These are phyloP conservation scores for Cystobasidium sp. DNA, from an alignment of 1,284 basidiomycete genomes.

Conservation along the genomic window DNA sequence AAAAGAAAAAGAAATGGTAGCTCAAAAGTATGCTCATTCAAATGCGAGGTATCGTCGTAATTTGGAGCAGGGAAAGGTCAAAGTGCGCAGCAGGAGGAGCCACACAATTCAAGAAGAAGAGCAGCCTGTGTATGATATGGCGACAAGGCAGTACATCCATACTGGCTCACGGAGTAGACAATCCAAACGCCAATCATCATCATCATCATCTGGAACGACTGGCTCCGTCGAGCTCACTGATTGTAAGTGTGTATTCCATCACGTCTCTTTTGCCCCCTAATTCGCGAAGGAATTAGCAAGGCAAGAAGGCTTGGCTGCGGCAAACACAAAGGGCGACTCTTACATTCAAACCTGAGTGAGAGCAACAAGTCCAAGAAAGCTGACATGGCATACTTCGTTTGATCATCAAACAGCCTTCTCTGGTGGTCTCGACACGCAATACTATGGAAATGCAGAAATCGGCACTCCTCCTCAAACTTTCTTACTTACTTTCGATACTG, in stretches of 20 bases:
- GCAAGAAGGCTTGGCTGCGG: background rate
- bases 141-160: constrained; percentile 7
- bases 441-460: constrained; percentile 42
- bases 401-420: constrained; percentile 31
- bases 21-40: constrained; percentile 34
- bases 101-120: constrained; percentile 1
- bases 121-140: constrained; percentile 20
- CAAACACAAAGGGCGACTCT: background rate
- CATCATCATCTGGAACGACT: background rate
- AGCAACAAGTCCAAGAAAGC: background rate
- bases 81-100: background rate
- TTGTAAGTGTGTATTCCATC: constrained; percentile 22
- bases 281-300: background rate
- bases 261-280: constrained; percentile 1
- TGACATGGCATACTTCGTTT: background rate
- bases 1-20: constrained; percentile 33
- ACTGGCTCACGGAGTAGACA: background rate
- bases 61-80: constrained; percentile 24
- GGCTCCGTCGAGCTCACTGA: constrained; percentile 43
- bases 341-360: background rate
- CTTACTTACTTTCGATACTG: constrained; percentile 51
- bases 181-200: constrained; percentile 4
- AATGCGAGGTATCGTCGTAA: constrained; percentile 40
- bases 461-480: constrained; percentile 50
- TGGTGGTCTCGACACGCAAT: constrained; percentile 43